Evolutionary conservation across 2,329 filamentous ascomycete species (phyloP).

Genomic region (Calcarisporium arbuscula): DNA sequence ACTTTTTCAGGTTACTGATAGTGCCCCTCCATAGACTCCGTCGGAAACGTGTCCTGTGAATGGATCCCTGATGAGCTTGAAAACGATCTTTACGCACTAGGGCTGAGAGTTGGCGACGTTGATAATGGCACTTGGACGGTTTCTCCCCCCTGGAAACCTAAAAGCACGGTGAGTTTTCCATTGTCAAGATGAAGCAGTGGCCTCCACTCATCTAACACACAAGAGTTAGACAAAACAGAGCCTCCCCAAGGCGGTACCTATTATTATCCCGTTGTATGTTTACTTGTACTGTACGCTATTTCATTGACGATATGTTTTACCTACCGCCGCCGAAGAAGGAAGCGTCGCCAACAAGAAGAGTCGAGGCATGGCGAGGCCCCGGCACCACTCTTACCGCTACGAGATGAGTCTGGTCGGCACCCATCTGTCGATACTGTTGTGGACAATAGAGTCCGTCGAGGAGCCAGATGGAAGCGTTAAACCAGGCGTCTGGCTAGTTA

Average conservation of each 20-base stretch:
- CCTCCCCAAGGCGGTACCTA: constrained; percentile 20
- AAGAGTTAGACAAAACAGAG: constrained; percentile 13
- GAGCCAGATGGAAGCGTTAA: constrained; percentile 5
- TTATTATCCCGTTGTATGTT: constrained; percentile 23
- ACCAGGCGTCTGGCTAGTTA: constrained; percentile 9
- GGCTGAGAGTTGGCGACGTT: constrained; percentile 18
- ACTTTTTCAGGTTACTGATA: constrained; percentile 7
- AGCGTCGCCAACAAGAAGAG: constrained; percentile 13
- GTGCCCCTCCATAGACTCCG: constrained; percentile 14
- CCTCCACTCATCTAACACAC: constrained; percentile 7
- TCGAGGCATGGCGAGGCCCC: constrained; percentile 10
- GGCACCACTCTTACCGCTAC: not conserved
- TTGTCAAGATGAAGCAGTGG: no score
- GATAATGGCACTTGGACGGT: constrained; percentile 20
- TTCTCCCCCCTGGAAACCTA: constrained; percentile 25
- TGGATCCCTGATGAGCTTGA: constrained; percentile 22
- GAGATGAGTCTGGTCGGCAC: constrained; percentile 8
- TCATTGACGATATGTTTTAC: constrained; percentile 21
- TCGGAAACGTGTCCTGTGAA: constrained; percentile 16
- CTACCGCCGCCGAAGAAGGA: constrained; percentile 19
- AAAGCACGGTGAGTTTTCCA: constrained; percentile 14
- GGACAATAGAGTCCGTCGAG: constrained; percentile 4
- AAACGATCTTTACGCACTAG: constrained; percentile 21
- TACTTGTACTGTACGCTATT: constrained; percentile 21
- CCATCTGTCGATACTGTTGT: constrained; percentile 10